Evolutionary conservation across 768 basidiomycete species (phyloP).

Genomic region (Hydnum rufescens): DNA sequence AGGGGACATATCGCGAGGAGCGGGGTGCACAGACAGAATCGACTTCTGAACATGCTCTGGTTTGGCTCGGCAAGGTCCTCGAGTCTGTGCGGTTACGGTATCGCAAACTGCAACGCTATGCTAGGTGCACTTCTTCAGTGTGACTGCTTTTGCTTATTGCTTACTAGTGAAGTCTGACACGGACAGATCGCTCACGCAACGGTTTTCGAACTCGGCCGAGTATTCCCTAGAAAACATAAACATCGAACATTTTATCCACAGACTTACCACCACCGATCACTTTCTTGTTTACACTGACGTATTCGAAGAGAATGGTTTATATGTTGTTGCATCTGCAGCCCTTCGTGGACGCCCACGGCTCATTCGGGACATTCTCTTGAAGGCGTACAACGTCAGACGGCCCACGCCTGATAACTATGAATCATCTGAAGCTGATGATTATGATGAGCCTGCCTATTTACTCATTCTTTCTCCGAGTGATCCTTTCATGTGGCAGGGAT

Average conservation of each 20-base stretch:
- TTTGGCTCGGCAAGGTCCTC: constrained; percentile 82
- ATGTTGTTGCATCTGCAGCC: constrained; percentile 64
- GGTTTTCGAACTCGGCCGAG: constrained; percentile 86
- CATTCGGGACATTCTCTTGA: constrained; percentile 60
- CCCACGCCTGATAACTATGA: constrained; percentile 27
- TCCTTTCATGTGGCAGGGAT: constrained; percentile 82
- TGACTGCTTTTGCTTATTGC: constrained; percentile 1
- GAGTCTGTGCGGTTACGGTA: constrained; percentile 84
- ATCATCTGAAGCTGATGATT: constrained; percentile 10
- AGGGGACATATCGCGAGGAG: constrained; percentile 33
- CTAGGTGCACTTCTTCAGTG: constrained; percentile 32
- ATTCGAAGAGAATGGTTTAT: constrained; percentile 80
- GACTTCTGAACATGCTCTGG: not conserved
- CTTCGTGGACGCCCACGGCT: constrained; percentile 57
- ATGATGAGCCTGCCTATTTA: constrained; percentile 35
- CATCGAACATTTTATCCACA: constrained; percentile 59
- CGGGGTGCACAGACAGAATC: too few relatives aligned
- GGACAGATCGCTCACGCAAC: constrained; percentile 47
- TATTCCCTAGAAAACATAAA: constrained; percentile 59
- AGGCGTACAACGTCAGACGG: constrained; percentile 63
- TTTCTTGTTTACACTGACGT: constrained; percentile 80
- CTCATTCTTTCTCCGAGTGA: constrained; percentile 69
- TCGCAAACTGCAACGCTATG: constrained; percentile 85
- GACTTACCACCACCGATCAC: constrained; percentile 68
- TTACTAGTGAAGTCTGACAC: constrained; percentile 1